Evolutionary conservation across 305 asterid species (phyloP), one percentile per base, ranked within the genome.

Genomic region (Andrographis paniculata): DNA sequence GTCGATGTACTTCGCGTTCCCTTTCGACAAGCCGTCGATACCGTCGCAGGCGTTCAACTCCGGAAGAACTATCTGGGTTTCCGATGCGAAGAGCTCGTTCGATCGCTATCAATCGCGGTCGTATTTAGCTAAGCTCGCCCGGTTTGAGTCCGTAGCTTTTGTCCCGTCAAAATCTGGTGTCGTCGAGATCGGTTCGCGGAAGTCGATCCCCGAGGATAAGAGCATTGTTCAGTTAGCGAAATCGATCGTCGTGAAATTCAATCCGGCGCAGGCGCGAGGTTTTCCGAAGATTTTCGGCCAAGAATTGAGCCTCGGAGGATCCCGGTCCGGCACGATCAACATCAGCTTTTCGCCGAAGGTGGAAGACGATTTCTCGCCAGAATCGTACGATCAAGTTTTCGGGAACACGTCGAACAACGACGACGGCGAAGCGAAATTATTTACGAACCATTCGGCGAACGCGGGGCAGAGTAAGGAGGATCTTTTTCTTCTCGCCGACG

Each of bases 41-140:
- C 96, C 95, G 50, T 91, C 99, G 2, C 99, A 91, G 61, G 79
- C 94, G 0, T 91, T 91, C 71, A 91, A 91, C 55, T 83, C 95
- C 1, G 82, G 81, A 17, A 61, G 99, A 58, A 57, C 76, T 8
- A 80, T 91, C 35, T 91, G 99, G 99, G 78, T 58, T 58, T 80
- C 94, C 15, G 85, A 73, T 53, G 13, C 27, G 10, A 74, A 76
- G 18, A 65, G 77, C 53, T 78, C 80, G 54, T 39, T 64, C 13
- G 94, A 91, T 50, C 70, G 65, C 31, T 81, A 79, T 55, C 84
- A 84, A 31, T 77, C 95, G 5, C 70, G 97, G 62, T 77, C 94
- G 1, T 61, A 60, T 54, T 60, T 91, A 27, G 99, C 94, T 17
- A 76, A 63, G 47, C 49, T 65, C 14, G 93, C 96, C 42, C 50